Conservation (phyloP, 352 stramenopile genomes). For the Hyaloperonospora arabidopsidis region DNA sequence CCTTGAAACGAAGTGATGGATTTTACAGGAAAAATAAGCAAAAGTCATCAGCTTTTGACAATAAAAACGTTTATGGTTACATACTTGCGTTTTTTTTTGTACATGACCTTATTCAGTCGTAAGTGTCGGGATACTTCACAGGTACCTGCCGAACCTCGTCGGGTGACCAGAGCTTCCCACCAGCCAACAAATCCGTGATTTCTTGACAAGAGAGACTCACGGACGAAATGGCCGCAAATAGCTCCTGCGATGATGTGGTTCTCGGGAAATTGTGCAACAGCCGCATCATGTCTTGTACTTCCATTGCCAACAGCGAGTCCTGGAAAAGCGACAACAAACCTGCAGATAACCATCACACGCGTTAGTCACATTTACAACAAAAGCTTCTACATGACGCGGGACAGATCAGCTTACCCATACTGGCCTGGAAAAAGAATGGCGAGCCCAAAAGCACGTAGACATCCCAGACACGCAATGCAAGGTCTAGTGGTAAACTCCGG, state of each 20-base stretch:
- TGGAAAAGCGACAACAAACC: conserved; percentile 67
- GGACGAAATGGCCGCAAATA: conserved; percentile 59
- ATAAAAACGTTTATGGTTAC: background rate
- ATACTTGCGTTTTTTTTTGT: background rate
- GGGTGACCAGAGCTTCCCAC: conserved; percentile 69
- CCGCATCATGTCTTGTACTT: conserved; percentile 68
- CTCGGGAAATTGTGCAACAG: conserved; percentile 72
- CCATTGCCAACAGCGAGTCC: conserved; percentile 58
- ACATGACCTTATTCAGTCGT: conserved; percentile 33
- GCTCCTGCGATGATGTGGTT: conserved; percentile 44
- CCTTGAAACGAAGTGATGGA: too few species aligned
- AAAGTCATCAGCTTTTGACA: too few species aligned
- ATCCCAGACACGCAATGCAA: conserved; percentile 77
- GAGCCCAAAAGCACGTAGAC: conserved; percentile 74
- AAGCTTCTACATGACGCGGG: background rate
- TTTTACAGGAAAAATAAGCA: too few species aligned
- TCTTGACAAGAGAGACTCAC: conserved; percentile 64
- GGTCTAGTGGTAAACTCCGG: conserved; percentile 55
- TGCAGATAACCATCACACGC: conserved; percentile 14
- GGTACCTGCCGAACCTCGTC: conserved; percentile 49
- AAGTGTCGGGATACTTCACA: conserved; percentile 71
- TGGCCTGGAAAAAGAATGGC: conserved; percentile 83
- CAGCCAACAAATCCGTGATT: conserved; percentile 58
- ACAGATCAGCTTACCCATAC: conserved; percentile 53
- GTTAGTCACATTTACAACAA: conserved; percentile 3